phyloP scores from a whole-genome alignment of 768 basidiomycete species.

The Tylopilus rubrobrunneus region DNA sequence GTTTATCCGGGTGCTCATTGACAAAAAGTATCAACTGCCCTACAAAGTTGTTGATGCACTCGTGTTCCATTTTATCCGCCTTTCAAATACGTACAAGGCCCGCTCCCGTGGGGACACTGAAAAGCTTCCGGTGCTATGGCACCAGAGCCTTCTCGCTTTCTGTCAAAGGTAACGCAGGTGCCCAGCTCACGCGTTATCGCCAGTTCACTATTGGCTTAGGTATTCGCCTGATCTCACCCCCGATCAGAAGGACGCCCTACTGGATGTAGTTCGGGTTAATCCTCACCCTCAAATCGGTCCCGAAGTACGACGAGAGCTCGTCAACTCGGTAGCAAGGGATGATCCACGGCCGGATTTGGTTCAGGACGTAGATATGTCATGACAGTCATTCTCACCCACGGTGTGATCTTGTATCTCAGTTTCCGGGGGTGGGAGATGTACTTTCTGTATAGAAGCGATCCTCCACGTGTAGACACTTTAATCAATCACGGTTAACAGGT shows the following conservation, averaged over 20 bases:
- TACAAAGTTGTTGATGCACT: constrained; percentile 97
- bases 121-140: constrained; percentile 95
- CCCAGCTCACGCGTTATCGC: neutral
- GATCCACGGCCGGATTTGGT: constrained; percentile 66
- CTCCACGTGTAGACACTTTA: too few relatives aligned
- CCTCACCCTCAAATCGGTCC: constrained; percentile 84
- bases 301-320: constrained; percentile 87
- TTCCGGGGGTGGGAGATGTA: neutral
- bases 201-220: constrained; percentile 37
- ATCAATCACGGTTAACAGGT: too few relatives aligned
- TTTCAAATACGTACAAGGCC: constrained; percentile 86
- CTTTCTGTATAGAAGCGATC: neutral
- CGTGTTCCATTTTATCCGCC: constrained; percentile 96
- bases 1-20: constrained; percentile 93
- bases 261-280: constrained; percentile 85
- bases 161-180: constrained; percentile 67
- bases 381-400: neutral
- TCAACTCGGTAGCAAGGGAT: constrained; percentile 82
- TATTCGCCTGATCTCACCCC: constrained; percentile 93
- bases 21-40: constrained; percentile 97
- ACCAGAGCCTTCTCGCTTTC: constrained; percentile 93
- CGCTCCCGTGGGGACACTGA: constrained; percentile 65
- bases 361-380: constrained; percentile 65
- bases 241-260: constrained; percentile 95
- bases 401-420: neutral